Conservation (phyloP, 106 monocot species). For the Posidonia australis region DNA sequence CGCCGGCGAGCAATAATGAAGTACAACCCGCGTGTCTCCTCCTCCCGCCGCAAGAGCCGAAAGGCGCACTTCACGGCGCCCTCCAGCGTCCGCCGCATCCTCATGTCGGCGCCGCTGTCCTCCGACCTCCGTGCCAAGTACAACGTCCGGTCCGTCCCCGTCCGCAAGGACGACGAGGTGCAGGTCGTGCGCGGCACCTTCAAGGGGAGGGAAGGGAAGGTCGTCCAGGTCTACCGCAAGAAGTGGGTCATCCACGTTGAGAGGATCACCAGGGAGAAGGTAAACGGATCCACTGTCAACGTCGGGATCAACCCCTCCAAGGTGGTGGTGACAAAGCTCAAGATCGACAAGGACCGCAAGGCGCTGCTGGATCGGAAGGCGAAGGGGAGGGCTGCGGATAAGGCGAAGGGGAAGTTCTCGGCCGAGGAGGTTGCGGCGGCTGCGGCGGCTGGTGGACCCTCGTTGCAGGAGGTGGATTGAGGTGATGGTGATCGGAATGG, state of each 20-base stretch:
- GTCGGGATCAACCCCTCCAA: slow-evolving; percentile 70
- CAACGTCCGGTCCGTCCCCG: slow-evolving; percentile 57
- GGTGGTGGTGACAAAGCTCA: slow-evolving; percentile 65
- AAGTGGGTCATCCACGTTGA: slow-evolving; percentile 79
- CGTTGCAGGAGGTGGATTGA: slow-evolving; percentile 57
- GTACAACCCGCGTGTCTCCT: slow-evolving; percentile 53
- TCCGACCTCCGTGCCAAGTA: slow-evolving; percentile 60
- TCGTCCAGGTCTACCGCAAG: slow-evolving; percentile 70
- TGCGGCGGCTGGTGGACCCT: slow-evolving; percentile 28
- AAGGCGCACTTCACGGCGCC: slow-evolving; percentile 84
- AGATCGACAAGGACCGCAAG: slow-evolving; percentile 78
- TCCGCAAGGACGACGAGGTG: slow-evolving; percentile 80
- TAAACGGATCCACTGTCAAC: slow-evolving; percentile 68
- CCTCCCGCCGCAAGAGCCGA: slow-evolving; percentile 60
- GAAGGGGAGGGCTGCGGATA: slow-evolving; percentile 56
- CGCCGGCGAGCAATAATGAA: slow-evolving; percentile 38
- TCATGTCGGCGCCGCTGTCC: slow-evolving; percentile 64
- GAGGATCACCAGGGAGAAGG: slow-evolving; percentile 71
- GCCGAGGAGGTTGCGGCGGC: slow-evolving; percentile 63
- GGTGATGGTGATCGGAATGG: too few relatives aligned
- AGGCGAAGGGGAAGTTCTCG: slow-evolving; percentile 79
- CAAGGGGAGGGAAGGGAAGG: slow-evolving; percentile 84
- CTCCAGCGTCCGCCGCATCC: slow-evolving; percentile 55
- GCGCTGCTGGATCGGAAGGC: slow-evolving; percentile 62
- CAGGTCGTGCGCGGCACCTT: slow-evolving; percentile 62